Percentiles rank a stretch among this genome's conserved stretches.
Conservation (phyloP, 2,329 filamentous ascomycete species). For the Escovopsis sp. region DNA sequence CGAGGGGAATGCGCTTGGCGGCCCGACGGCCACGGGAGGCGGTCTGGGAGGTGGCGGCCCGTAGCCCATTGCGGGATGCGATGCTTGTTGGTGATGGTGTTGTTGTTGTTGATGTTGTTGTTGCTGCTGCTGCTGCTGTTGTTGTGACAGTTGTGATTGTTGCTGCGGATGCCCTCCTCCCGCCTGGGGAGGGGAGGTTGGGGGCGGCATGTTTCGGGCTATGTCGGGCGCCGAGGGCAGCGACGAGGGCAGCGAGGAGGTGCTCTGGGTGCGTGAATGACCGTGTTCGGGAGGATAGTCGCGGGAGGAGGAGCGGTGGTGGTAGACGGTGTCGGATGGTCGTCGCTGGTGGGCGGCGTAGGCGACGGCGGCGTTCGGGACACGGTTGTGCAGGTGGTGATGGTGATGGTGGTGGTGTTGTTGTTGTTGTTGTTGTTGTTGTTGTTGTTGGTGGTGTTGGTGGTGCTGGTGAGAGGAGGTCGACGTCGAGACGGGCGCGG, state of each 20-base stretch:
- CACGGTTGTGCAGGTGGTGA: too few relatives aligned
- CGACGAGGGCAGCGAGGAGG: constrained; percentile 31
- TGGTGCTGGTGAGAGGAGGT: constrained; percentile 8
- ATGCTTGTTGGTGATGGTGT: constrained; percentile 14
- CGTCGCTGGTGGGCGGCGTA: constrained; percentile 22
- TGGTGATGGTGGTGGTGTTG: too few relatives aligned
- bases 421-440: too few relatives aligned
- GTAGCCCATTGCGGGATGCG: constrained; percentile 23
- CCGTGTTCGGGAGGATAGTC: constrained; percentile 18
- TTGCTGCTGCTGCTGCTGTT: constrained; percentile 14
- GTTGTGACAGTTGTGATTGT: constrained; percentile 12
- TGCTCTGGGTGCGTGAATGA: constrained; percentile 27
- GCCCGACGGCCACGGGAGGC: constrained; percentile 27
- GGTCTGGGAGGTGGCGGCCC: constrained; percentile 32
- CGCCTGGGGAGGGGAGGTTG: constrained; percentile 27
- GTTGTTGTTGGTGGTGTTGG: too few relatives aligned
- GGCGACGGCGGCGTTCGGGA: constrained; percentile 8
- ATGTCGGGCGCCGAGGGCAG: constrained; percentile 22
- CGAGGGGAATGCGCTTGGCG: constrained; percentile 29
- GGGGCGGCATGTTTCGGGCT: constrained; percentile 32
- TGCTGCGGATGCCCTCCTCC: constrained; percentile 15
- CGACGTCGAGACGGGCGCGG: constrained; percentile 11
- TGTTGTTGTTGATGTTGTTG: constrained; percentile 15
- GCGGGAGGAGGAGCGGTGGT: constrained; percentile 17
- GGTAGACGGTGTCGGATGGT: constrained; percentile 30